A percentile compares a stretch with the other conserved stretches of the same genome.
Evolutionary conservation across 2,329 filamentous ascomycete species (phyloP).

Genomic region (Neonectria hederae): DNA sequence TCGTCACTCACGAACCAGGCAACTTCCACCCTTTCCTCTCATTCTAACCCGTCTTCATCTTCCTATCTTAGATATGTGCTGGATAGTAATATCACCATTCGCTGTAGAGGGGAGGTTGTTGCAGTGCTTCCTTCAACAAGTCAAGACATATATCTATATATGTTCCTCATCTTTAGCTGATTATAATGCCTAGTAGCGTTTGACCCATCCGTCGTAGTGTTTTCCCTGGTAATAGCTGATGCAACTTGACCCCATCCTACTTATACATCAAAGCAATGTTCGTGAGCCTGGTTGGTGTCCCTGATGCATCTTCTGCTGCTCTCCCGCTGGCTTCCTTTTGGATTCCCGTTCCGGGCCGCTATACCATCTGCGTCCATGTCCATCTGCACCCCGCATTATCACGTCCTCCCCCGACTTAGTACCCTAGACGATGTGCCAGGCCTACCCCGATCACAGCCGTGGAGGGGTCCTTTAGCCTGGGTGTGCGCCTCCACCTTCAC

Average conservation of each 20-base stretch:
- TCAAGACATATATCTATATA: neutral
- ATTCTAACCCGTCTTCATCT: no score
- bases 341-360: neutral
- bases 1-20: neutral
- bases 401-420: neutral
- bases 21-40: neutral
- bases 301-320: neutral
- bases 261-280: neutral
- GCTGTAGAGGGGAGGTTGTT: neutral
- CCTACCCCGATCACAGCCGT: neutral
- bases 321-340: neutral
- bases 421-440: neutral
- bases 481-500: neutral
- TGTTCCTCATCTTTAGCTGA: neutral
- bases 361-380: constrained; percentile 2
- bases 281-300: neutral
- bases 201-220: neutral
- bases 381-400: constrained; percentile 16
- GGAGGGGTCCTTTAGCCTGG: neutral
- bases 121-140: neutral
- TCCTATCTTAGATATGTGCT: no score
- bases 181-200: neutral
- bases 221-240: neutral
- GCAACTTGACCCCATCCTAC: neutral
- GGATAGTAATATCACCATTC: neutral